Evolutionary conservation across 1,284 basidiomycete species (phyloP).

Genomic region (Chondrostereum purpureum): DNA sequence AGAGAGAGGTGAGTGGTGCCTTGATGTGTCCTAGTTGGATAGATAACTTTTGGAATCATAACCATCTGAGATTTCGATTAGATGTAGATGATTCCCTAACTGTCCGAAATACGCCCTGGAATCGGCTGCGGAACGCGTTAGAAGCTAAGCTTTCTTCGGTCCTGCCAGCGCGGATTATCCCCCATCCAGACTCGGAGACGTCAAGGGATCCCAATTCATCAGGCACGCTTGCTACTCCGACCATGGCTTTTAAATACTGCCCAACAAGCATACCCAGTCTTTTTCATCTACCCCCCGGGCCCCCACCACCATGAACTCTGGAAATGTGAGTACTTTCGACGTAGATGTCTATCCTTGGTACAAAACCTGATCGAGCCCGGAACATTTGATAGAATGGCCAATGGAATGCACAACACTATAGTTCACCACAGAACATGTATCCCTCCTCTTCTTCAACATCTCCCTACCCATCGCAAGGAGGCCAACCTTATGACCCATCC

Average conservation of each 20-base stretch:
- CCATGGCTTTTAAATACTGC: neutral
- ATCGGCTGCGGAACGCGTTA: conserved; percentile 1
- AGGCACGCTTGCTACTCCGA: neutral
- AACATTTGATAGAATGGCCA: no score
- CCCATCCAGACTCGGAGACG: neutral
- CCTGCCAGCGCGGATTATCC: neutral
- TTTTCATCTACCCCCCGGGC: neutral
- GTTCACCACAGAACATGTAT: neutral
- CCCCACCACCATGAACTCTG: neutral
- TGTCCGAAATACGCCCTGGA: neutral
- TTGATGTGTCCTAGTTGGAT: no score
- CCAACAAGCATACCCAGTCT: neutral
- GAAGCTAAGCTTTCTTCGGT: conserved; percentile 1
- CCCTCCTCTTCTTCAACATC: neutral
- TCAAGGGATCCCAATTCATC: neutral
- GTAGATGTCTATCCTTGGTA: neutral
- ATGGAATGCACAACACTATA: neutral
- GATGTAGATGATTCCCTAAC: neutral
- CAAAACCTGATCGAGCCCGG: no score
- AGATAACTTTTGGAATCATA: no score
- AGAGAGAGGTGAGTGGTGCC: no score
- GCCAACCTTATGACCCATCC: no score
- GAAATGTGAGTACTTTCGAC: neutral
- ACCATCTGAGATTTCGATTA: neutral
- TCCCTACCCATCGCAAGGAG: no score